Evolutionary conservation across 345 rosid species (phyloP).

Genomic region (Linum trigynum): DNA sequence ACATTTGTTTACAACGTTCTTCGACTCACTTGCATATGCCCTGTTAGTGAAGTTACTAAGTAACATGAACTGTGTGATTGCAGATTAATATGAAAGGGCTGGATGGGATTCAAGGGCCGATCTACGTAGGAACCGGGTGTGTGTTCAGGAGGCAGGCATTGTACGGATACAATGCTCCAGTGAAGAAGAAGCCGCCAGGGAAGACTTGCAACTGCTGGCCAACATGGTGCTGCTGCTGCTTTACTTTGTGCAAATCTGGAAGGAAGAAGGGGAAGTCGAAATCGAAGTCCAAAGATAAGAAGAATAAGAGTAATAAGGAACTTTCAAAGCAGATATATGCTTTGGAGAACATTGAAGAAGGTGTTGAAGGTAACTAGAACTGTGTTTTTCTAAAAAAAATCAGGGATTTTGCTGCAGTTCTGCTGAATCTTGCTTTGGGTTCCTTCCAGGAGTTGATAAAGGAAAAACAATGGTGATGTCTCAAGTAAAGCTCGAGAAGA

Average conservation of each 20-base stretch:
- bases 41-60: neutral
- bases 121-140: slow-evolving; percentile 90
- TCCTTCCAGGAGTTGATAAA: slow-evolving; percentile 31
- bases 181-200: slow-evolving; percentile 56
- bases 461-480: slow-evolving; percentile 39
- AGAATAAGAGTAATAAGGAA: slow-evolving; percentile 35
- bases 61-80: slow-evolving; percentile 11
- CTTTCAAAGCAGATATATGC: slow-evolving; percentile 61
- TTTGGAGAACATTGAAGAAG: slow-evolving; percentile 64
- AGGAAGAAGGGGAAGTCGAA: slow-evolving; percentile 41
- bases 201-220: slow-evolving; percentile 86
- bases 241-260: slow-evolving; percentile 27
- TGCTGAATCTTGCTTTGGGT: neutral
- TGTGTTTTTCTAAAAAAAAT: neutral
- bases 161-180: slow-evolving; percentile 75
- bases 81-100: slow-evolving; percentile 96
- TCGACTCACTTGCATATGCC: neutral
- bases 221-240: slow-evolving; percentile 44
- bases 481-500: slow-evolving; percentile 46
- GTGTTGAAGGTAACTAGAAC: slow-evolving; percentile 36
- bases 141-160: slow-evolving; percentile 87
- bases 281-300: slow-evolving; percentile 41
- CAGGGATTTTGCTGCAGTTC: neutral
- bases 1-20: neutral
- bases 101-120: slow-evolving; percentile 91